Percentiles rank a stretch among this genome's conserved stretches.
These are phyloP conservation scores for Neodidymelliopsis sp. DNA, from an alignment of 2,329 filamentous ascomycete species.

Conservation along the genomic window DNA sequence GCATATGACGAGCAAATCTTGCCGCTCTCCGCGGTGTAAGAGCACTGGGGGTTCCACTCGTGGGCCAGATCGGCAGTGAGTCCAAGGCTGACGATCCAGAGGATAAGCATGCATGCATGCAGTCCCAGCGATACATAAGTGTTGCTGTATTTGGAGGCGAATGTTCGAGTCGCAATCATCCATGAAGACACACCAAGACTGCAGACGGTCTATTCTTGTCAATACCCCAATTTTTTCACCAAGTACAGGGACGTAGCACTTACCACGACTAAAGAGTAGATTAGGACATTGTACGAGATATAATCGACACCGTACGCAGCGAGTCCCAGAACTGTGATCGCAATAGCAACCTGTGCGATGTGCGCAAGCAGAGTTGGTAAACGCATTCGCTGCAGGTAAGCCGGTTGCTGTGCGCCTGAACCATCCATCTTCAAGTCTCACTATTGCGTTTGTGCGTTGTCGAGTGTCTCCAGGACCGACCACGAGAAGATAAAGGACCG, in stretches of 20 bases:
- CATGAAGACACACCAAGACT: conserved; percentile 52
- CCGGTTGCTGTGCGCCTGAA: conserved; percentile 5
- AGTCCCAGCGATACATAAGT: conserved; percentile 62
- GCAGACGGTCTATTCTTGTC: conserved; percentile 49
- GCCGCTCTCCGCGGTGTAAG: conserved; percentile 17
- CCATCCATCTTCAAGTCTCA: conserved; percentile 12
- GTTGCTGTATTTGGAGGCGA: conserved; percentile 54
- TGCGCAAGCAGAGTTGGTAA: conserved; percentile 30
- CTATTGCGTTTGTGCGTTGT: conserved; percentile 8
- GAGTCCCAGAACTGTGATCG: conserved; percentile 57
- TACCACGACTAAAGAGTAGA: conserved; percentile 27
- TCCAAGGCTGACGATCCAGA: conserved; percentile 57
- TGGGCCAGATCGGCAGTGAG: conserved; percentile 34
- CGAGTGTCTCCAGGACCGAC: conserved; percentile 9
- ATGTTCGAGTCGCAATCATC: conserved; percentile 9
- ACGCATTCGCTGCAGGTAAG: neutral
- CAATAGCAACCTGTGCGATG: conserved; percentile 48
- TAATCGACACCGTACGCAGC: conserved; percentile 54
- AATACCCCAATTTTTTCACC: neutral
- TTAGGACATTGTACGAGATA: conserved; percentile 53
- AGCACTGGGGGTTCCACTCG: conserved; percentile 27
- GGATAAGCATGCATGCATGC: conserved; percentile 60
- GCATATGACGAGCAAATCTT: conserved; percentile 21
- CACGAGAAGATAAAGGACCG: neutral
- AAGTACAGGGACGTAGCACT: conserved; percentile 5